Conservation (phyloP, 805 yeast genomes). For the Metschnikowia baotianmanensis region DNA sequence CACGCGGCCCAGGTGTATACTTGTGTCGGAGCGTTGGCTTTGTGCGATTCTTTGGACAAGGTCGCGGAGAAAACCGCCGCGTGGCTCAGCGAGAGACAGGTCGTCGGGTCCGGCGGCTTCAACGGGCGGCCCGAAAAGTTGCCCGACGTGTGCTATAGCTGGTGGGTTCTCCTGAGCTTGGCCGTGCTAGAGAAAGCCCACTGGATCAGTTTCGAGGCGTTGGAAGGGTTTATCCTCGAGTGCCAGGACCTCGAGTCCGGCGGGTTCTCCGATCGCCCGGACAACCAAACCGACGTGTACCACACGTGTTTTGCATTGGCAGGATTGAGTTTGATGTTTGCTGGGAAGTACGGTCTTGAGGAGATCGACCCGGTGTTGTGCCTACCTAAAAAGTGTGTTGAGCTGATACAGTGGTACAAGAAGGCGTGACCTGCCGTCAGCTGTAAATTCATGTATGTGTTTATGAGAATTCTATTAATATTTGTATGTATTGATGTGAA, state of each 20-base stretch:
- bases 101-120: constrained; percentile 75
- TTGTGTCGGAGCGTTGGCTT: constrained; percentile 74
- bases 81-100: constrained; percentile 93
- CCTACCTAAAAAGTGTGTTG: constrained; percentile 56
- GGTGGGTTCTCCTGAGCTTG: constrained; percentile 91
- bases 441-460: too few species aligned
- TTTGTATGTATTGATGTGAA: too few species aligned
- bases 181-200: constrained; percentile 62
- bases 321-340: constrained; percentile 77
- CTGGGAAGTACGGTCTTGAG: constrained; percentile 47
- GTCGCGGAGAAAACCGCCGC: constrained; percentile 62
- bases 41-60: constrained; percentile 14
- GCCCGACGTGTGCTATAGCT: constrained; percentile 96
- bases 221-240: constrained; percentile 63
- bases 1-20: constrained; percentile 93
- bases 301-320: constrained; percentile 91
- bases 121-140: constrained; percentile 95
- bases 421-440: background rate
- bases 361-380: constrained; percentile 85
- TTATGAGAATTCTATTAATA: too few species aligned
- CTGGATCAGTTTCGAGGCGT: constrained; percentile 71
- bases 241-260: constrained; percentile 81
- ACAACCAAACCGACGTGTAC: constrained; percentile 86
- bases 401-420: constrained; percentile 21
- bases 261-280: constrained; percentile 91